Evolutionary conservation across 1,284 basidiomycete species (phyloP).

Genomic region (Spongispora temasekensis): DNA sequence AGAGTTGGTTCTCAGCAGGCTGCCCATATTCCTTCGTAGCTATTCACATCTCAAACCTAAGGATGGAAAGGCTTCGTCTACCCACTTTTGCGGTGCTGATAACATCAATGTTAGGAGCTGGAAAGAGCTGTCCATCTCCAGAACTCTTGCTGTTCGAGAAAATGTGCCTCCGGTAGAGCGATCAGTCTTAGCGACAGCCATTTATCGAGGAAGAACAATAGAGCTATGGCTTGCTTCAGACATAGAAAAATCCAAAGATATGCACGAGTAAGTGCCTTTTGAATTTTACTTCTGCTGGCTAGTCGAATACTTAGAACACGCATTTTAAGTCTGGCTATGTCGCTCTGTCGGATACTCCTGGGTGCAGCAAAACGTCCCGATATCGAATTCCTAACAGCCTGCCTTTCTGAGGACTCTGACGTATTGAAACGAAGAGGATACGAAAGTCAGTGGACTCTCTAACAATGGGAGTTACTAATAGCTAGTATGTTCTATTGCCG

Average conservation of each 20-base stretch:
- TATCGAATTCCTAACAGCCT: constrained; percentile 83
- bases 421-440: constrained; percentile 74
- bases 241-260: constrained; percentile 77
- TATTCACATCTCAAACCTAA: neutral
- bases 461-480: neutral
- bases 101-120: neutral
- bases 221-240: neutral
- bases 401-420: constrained; percentile 81
- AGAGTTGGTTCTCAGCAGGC: neutral
- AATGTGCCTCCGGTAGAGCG: neutral
- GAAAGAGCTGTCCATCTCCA: neutral
- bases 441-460: constrained; percentile 2
- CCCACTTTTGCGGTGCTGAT: neutral
- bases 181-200: neutral
- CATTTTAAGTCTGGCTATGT: constrained; percentile 59
- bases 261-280: constrained; percentile 61
- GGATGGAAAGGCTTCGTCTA: no score
- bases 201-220: neutral
- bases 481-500: neutral
- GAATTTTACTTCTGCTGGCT: no score
- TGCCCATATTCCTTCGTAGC: constrained; percentile 5
- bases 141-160: neutral
- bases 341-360: constrained; percentile 74
- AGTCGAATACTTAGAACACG: no score
- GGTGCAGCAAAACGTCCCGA: constrained; percentile 75